Conservation (phyloP, 2,329 filamentous ascomycete genomes). For the Emergomyces pasteurianus region DNA sequence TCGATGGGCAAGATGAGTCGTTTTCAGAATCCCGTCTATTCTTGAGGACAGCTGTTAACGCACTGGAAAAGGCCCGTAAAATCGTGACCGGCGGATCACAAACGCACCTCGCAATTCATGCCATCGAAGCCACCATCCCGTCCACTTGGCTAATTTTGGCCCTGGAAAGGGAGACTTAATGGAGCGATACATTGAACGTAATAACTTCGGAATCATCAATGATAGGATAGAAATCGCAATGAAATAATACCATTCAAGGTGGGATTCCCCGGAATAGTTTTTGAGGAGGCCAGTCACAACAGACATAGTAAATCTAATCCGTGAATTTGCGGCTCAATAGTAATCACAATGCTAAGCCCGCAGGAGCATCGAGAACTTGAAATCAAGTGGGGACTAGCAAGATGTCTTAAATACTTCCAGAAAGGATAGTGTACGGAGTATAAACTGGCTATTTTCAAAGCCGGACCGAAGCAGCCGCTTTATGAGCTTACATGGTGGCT, state of each 20-base stretch:
- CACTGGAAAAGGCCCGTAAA: not conserved
- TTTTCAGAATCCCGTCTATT: not conserved
- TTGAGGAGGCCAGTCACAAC: not conserved
- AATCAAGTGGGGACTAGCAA: not conserved
- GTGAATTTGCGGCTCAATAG: not conserved
- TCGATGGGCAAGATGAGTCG: slow-evolving; percentile 3
- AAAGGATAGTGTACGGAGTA: not conserved
- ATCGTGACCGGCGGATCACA: not conserved
- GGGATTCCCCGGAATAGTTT: not conserved
- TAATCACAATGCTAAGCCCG: not conserved
- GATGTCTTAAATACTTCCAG: not conserved
- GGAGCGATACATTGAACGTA: not conserved
- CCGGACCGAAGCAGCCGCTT: not conserved
- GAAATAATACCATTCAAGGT: not conserved
- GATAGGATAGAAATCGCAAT: not conserved
- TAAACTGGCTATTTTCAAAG: not conserved
- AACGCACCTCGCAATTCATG: slow-evolving; percentile 8
- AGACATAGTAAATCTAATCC: not conserved
- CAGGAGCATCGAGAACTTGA: not conserved
- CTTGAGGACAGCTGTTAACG: not conserved
- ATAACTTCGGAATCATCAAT: not conserved
- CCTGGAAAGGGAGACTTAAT: slow-evolving; percentile 11
- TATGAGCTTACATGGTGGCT: not conserved
- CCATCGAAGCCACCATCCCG: slow-evolving; percentile 8
- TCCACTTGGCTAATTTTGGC: slow-evolving; percentile 10